Evolutionary conservation across 441 rosid genomes (phyloP), one percentile per base, ranked within the genome.

Genomic region (Eruca vesicaria): DNA sequence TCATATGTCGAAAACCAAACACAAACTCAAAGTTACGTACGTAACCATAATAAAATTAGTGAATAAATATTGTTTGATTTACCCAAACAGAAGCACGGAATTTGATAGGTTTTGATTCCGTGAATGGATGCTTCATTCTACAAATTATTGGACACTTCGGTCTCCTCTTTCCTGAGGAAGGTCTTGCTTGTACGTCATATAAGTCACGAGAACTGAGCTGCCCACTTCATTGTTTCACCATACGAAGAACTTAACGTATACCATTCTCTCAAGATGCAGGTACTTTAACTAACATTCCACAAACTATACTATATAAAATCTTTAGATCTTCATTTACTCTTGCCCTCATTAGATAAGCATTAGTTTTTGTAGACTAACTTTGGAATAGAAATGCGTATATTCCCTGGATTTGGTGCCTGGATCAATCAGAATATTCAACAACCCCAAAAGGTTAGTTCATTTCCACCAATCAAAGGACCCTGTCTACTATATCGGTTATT

Each of bases 401-500:
- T 66, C 59, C 16, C 72, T 20, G 59, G 9, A 65, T 31, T 73
- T 29, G 33, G 35, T 73, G 23, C 4, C 7, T 43, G 66, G 71
- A 45, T 74, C 59, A 57, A 14, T 58, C 72, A 31, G 33, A 74
- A 84, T 78, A 83, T 84, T 80, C 76, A 74, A 52, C 70, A 77
- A 66, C 63, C 81, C 71, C 64, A 81, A 28, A 80, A 86, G 94
- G 98, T 90, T 55, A 68, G 82, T 75, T 21, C 71, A 41, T 29
- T 43, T 62, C 56, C 59, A 63, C 15, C 12, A 55, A 14, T 50
- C n/a, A 66, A 18, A 14, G 12, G 31, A 28, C 57, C 9, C 23
- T 8, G 18, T 10, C 8, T 26, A 70, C 9, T 18, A 33, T 41
- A 14, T 41, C 0, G 20, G 52, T 23, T 63, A 41, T 14, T 21